phyloP scores from a whole-genome alignment of 768 basidiomycete species.

The Hygrophoropsis aurantiaca region DNA sequence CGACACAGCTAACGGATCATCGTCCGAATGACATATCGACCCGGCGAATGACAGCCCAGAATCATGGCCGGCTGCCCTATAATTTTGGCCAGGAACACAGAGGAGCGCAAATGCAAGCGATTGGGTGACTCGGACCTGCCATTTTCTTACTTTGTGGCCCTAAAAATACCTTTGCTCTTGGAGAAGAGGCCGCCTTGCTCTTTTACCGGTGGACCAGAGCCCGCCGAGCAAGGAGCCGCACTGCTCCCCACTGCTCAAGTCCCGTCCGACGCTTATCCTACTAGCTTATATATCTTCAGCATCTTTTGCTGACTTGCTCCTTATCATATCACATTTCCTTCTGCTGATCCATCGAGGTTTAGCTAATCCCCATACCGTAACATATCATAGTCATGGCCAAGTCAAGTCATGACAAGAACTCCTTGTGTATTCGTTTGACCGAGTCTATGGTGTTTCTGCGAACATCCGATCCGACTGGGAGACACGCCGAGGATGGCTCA shows the following conservation, averaged over 20 bases:
- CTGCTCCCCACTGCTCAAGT: too few relatives aligned
- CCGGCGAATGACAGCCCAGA: neutral
- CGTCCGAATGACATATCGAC: too few relatives aligned
- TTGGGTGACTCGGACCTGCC: neutral
- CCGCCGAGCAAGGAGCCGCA: too few relatives aligned
- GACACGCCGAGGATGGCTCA: constrained; percentile 26
- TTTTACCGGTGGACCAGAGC: too few relatives aligned
- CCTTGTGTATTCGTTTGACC: constrained; percentile 59
- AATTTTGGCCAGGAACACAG: constrained; percentile 2
- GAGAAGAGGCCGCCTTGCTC: too few relatives aligned
- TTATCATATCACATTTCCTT: neutral
- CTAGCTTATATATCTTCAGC: too few relatives aligned
- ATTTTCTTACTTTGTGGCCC: too few relatives aligned
- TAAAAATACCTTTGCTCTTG: too few relatives aligned
- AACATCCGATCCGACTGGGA: constrained; percentile 38
- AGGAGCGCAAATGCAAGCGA: neutral
- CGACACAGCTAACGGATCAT: too few relatives aligned
- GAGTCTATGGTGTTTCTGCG: constrained; percentile 76
- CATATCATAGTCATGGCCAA: neutral
- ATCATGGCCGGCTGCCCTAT: neutral
- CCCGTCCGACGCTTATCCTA: too few relatives aligned
- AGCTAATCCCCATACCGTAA: too few relatives aligned
- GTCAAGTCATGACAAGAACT: constrained; percentile 33
- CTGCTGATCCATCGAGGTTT: neutral
- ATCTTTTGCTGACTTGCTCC: too few relatives aligned